Base-by-base conservation (phyloP, 139 green algal species). In the Marvania coccoides region DNA sequence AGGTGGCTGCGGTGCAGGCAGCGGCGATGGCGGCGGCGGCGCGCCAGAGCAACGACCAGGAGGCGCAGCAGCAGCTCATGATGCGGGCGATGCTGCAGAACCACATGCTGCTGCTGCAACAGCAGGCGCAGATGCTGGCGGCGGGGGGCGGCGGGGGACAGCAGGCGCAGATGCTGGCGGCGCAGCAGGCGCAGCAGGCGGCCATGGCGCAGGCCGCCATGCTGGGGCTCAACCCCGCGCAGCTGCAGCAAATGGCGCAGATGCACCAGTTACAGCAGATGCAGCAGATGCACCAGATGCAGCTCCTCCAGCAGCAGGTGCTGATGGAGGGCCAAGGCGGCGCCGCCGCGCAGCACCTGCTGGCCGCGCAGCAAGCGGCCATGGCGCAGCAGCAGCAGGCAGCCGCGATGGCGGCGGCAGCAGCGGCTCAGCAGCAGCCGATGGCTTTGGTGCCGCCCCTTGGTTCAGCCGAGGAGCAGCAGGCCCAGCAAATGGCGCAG, bases 301-400 rank as follows among this genome's bases (percentile, higher is more conserved):
- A 30, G 15, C 58, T 73, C 46, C 58, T 69, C 38, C 31, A 64
- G 12, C 29, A 29, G 1, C 69, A 60, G 68, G 15, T 47, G 5
- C 24, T 74, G 0, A 81, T 87, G 5, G 14, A 72, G 13, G 80
- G 78, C 56, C 68, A 88, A 10, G 79, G 82, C 14, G 29, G 38
- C 5, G 69, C 75, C 1, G 73, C 45, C 12, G 45, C 2, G 28
- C 19, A 12, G 45, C 2, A 54, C 45, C 2, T 19, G 4, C 2
- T 23, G 6, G 2, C 29, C n/a, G n/a, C 29, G 12, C 55, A 63
- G 55, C 55, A 15, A 45, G 35, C 15, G 7, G 55, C 55, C 35
- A 63, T 26, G 0, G 10, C 10, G 7, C 55, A 63, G n/a, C 14
- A 63, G 55, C 19, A 63, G n/a, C 9, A 51, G 9, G 36, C 26